phyloP scores from a whole-genome alignment of 2,329 filamentous ascomycete species.

The Fusarium buharicum region DNA sequence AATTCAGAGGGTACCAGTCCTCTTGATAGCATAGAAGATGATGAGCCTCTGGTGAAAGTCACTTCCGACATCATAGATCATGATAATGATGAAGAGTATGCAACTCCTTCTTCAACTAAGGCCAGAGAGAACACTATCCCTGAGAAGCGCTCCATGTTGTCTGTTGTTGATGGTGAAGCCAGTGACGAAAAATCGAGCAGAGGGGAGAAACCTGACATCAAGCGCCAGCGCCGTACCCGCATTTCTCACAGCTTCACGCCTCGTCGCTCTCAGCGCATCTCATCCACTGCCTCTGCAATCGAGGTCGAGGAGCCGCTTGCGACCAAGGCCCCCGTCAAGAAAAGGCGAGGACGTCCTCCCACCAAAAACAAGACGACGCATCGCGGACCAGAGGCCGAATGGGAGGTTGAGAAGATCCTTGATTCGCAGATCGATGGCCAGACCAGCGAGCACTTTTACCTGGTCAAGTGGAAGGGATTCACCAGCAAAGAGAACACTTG shows the following conservation, averaged over 20 bases:
- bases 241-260: background rate
- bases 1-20: conserved; percentile 8
- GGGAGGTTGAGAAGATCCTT: conserved; percentile 61
- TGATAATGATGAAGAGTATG: conserved; percentile 12
- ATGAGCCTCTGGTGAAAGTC: background rate
- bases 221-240: conserved; percentile 18
- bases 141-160: conserved; percentile 13
- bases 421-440: conserved; percentile 52
- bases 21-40: conserved; percentile 23
- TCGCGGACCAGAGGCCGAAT: conserved; percentile 48
- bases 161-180: background rate
- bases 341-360: conserved; percentile 22
- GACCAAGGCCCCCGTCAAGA: background rate
- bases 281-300: background rate
- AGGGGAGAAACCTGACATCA: conserved; percentile 4
- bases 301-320: background rate
- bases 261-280: conserved; percentile 32
- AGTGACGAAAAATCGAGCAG: background rate
- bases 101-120: background rate
- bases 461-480: conserved; percentile 66
- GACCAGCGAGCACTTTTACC: conserved; percentile 56
- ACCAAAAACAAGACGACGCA: conserved; percentile 20
- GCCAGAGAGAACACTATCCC: background rate
- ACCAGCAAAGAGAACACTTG: conserved; percentile 59
- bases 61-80: conserved; percentile 22